phyloP scores from a whole-genome alignment of 78 protist species.

The Protostelium mycophagum region DNA sequence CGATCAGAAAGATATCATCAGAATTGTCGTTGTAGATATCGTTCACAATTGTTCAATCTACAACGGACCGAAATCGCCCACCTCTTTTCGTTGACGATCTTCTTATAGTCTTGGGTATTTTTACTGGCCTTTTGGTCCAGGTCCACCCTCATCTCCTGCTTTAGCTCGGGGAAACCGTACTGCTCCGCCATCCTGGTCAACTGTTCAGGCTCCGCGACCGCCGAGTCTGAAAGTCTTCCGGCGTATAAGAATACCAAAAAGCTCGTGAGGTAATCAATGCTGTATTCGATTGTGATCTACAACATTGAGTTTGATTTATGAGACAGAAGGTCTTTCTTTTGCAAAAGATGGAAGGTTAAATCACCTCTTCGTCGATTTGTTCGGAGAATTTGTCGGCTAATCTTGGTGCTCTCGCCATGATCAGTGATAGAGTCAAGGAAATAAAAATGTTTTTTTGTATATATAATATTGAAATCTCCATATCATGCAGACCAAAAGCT shows the following conservation, averaged over 20 bases:
- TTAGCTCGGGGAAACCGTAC: background rate
- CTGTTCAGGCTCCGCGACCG: background rate
- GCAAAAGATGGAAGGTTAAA: too few relatives aligned
- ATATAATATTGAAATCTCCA: too few relatives aligned
- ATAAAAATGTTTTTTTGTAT: too few relatives aligned
- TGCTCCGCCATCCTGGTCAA: background rate
- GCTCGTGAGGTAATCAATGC: background rate
- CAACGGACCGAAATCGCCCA: too few relatives aligned
- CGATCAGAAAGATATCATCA: background rate
- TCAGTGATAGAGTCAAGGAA: background rate
- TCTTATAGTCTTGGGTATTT: background rate
- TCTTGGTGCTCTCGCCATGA: background rate
- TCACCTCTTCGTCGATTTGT: background rate
- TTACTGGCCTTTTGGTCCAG: background rate
- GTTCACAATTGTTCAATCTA: too few relatives aligned
- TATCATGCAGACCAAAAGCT: too few relatives aligned
- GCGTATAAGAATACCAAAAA: background rate
- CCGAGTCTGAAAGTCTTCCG: background rate
- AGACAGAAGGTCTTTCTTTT: too few relatives aligned
- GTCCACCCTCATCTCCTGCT: background rate
- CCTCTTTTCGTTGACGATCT: background rate
- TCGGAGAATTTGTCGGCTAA: background rate
- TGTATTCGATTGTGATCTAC: background rate
- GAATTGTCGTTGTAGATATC: too few relatives aligned
- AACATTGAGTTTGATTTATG: background rate